Evolutionary conservation across 228 moss, liverwort and hornwort species (phyloP).

Genomic region (Sphagnum fallax): DNA sequence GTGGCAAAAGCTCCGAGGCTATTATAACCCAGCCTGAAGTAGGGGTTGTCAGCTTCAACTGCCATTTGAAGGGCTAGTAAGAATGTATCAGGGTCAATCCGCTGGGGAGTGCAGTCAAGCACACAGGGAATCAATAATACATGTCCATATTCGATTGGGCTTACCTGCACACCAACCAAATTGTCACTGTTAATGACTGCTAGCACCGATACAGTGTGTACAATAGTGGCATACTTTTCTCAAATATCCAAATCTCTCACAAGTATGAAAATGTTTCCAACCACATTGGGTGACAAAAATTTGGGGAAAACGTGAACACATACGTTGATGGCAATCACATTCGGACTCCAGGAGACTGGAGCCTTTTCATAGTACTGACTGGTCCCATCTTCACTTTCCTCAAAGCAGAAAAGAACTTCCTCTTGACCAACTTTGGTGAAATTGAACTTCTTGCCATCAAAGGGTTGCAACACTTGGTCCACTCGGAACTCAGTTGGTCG

Average conservation of each 20-base stretch:
- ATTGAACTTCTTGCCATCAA: conserved; percentile 73
- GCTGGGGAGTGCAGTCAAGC: conserved; percentile 63
- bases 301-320: neutral
- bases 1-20: conserved; percentile 92
- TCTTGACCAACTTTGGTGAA: conserved; percentile 75
- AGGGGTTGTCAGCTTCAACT: conserved; percentile 64
- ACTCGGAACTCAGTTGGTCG: conserved; percentile 84
- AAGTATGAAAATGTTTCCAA: too few relatives aligned
- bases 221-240: too few relatives aligned
- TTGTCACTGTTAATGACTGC: neutral
- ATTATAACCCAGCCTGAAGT: conserved; percentile 82
- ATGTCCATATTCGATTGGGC: conserved; percentile 92
- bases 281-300: neutral
- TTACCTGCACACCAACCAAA: conserved; percentile 43
- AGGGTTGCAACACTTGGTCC: conserved; percentile 79
- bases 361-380: conserved; percentile 44
- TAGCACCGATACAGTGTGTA: neutral
- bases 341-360: conserved; percentile 39
- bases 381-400: conserved; percentile 39
- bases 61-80: conserved; percentile 74
- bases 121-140: conserved; percentile 73
- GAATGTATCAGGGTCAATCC: conserved; percentile 63
- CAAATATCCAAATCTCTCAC: too few relatives aligned
- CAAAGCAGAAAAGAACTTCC: conserved; percentile 75
- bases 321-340: conserved; percentile 81